These are phyloP conservation scores for Saturnispora serradocipensis DNA, from an alignment of 805 yeast genomes.

Conservation along the genomic window DNA sequence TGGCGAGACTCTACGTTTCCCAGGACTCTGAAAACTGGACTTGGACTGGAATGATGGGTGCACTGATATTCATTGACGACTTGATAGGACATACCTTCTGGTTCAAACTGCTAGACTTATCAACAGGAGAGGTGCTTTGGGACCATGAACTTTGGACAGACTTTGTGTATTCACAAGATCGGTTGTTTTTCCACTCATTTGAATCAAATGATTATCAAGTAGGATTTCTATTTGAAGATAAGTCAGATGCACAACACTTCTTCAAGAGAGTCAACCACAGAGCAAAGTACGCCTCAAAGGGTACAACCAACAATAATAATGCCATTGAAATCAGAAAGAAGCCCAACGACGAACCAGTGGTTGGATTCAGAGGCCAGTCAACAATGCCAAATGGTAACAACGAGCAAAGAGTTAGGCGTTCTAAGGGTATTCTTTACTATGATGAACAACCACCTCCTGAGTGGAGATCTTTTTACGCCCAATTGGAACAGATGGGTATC, in stretches of 20 bases:
- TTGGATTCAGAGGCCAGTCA: constrained; percentile 68
- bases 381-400: constrained; percentile 19
- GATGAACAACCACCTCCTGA: constrained; percentile 78
- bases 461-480: constrained; percentile 68
- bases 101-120: constrained; percentile 71
- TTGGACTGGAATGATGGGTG: constrained; percentile 85
- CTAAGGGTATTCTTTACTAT: constrained; percentile 57
- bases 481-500: constrained; percentile 70
- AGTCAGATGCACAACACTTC: constrained; percentile 79
- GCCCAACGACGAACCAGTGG: constrained; percentile 28
- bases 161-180: constrained; percentile 85
- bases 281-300: constrained; percentile 78
- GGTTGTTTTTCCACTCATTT: constrained; percentile 90
- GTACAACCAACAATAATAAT: constrained; percentile 76
- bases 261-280: constrained; percentile 64
- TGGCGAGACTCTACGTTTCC: constrained; percentile 78
- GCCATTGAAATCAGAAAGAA: constrained; percentile 72
- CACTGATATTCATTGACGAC: constrained; percentile 81
- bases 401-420: constrained; percentile 46
- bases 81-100: constrained; percentile 90
- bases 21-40: constrained; percentile 79
- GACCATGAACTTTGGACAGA: constrained; percentile 90
- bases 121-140: constrained; percentile 80
- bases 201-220: constrained; percentile 85
- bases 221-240: constrained; percentile 85